phyloP scores from a whole-genome alignment of 441 rosid genomes.

The Gossypium davidsonii region DNA sequence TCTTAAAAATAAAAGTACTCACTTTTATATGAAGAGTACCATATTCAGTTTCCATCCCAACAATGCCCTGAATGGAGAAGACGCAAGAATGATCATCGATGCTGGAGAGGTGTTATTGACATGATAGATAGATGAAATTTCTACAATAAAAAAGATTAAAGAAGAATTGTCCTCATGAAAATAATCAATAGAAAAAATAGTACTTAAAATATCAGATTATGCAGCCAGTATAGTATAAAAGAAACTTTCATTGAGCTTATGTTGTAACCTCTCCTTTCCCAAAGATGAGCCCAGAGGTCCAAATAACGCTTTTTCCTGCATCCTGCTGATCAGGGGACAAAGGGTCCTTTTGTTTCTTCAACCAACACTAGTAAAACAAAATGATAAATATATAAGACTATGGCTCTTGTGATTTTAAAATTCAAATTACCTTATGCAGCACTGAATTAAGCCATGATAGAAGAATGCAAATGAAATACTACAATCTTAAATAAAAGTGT shows the following conservation, averaged over 20 bases:
- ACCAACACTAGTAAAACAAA: constrained; percentile 61
- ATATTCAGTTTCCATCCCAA: constrained; percentile 70
- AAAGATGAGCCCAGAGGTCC: constrained; percentile 90
- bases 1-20: constrained; percentile 18
- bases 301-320: constrained; percentile 47
- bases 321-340: constrained; percentile 62
- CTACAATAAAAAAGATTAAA: neutral
- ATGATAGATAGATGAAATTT: neutral
- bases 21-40: constrained; percentile 84
- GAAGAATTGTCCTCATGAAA: neutral
- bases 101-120: neutral
- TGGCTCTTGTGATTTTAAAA: neutral
- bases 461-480: neutral
- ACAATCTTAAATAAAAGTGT: neutral
- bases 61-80: constrained; percentile 54
- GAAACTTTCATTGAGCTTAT: constrained; percentile 3
- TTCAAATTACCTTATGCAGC: neutral
- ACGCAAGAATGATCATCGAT: constrained; percentile 10
- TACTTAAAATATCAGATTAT: neutral
- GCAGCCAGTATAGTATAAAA: neutral
- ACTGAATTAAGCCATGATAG: neutral
- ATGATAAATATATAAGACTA: neutral
- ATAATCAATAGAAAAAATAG: neutral
- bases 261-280: constrained; percentile 78
- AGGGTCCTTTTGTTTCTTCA: constrained; percentile 84